Evolutionary conservation across 257 asterid genomes (phyloP).

Genomic region (Agastache rugosa): DNA sequence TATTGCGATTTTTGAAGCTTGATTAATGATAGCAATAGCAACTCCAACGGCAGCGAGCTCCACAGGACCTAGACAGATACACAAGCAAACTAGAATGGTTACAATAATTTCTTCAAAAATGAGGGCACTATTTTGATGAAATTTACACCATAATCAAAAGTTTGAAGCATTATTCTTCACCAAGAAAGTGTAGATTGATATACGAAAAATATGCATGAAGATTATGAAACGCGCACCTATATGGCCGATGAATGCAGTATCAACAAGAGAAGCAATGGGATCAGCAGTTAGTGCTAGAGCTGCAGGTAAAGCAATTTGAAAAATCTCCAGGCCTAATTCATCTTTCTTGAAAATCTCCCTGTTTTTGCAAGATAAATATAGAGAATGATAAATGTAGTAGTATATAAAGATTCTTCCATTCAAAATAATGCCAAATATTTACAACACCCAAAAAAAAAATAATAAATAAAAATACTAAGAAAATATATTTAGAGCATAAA

Average conservation of each 20-base stretch:
- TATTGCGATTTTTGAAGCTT: conserved; percentile 60
- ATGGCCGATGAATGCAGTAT: conserved; percentile 67
- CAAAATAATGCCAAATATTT: background rate
- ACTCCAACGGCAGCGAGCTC: conserved; percentile 73
- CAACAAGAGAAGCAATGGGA: conserved; percentile 61
- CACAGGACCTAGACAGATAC: conserved; percentile 46
- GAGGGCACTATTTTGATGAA: no score
- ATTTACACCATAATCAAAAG: background rate
- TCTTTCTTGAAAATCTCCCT: conserved; percentile 57
- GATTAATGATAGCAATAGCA: conserved; percentile 63
- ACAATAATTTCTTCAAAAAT: no score
- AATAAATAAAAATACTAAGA: background rate
- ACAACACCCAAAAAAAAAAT: background rate
- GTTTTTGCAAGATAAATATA: conserved; percentile 1
- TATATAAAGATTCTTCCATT: background rate
- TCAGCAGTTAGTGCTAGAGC: conserved; percentile 70
- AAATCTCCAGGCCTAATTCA: conserved; percentile 54
- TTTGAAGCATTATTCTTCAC: background rate
- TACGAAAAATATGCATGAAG: background rate
- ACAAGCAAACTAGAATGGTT: no score
- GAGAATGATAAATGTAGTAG: background rate
- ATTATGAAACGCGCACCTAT: conserved; percentile 43
- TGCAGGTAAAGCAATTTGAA: conserved; percentile 57
- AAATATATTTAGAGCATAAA: background rate
- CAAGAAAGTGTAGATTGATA: background rate